Evolutionary conservation across 345 rosid species (phyloP), one percentile per base, ranked within the genome.

Genomic region (Dipteronia dyeriana): DNA sequence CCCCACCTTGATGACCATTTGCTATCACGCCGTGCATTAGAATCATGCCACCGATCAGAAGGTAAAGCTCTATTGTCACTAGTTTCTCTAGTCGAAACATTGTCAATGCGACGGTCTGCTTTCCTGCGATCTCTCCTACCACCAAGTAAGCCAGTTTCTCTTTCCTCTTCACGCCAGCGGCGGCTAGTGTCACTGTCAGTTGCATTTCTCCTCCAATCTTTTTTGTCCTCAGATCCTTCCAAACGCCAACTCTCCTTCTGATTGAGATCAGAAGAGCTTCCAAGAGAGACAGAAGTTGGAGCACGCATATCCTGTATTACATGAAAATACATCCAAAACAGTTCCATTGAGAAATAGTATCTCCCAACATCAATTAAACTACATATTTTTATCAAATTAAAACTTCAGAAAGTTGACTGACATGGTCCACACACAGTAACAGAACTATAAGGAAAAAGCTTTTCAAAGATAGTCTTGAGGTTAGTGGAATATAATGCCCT

Each of bases 1-100:
- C 95, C 95, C 95, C 95, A 91, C 83, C 95, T 88, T 25, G 95
- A 86, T 2, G 92, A 88, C 95, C 95, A 91, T 79, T 89, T 91
- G 84, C 84, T 86, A 81, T 91, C 92, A 59, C 95, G 86, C 1
- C 91, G 83, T 26, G 88, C 64, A 41, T 66, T 82, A 70, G 82
- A 78, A 75, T 91, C 95, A 75, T 81, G 84, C 91, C 95, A 84
- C 70, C 88, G 79, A 54, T 87, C 95, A 70, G 89, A 73, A 29
- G 89, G 71, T 78, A 84, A 69, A 49, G 85, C 59, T 81, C 89
- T 89, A 76, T 43, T 74, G 14, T 89, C 92, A 81, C 47, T 78
- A 54, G 78, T 54, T 70, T 91, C 95, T 73, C 91, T 79, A 54
- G 64, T 69, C 1, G 86, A 70, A 72, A 79, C 75, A 82, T 54